A percentile compares a stretch with the other conserved stretches of the same genome.
These are phyloP conservation scores for Lactarius trivialis DNA, from an alignment of 768 basidiomycete genomes.

Conservation along the genomic window DNA sequence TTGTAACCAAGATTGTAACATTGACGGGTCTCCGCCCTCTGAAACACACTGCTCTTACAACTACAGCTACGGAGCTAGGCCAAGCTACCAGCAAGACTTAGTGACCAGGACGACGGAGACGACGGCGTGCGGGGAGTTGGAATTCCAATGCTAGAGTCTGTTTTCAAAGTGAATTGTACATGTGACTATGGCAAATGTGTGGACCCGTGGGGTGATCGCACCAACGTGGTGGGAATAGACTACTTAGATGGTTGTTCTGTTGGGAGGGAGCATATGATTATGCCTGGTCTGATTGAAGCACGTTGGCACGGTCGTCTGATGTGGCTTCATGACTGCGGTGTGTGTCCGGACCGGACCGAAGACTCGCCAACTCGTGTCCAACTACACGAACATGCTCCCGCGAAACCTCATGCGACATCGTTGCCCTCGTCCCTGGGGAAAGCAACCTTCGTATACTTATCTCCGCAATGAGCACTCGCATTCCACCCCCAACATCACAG, in stretches of 20 bases:
- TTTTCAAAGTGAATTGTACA: neutral
- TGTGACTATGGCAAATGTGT: neutral
- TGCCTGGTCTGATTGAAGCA: too few relatives aligned
- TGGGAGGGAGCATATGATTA: too few relatives aligned
- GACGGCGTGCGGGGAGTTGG: neutral
- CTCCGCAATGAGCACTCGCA: conserved; percentile 2
- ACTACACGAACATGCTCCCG: conserved; percentile 3
- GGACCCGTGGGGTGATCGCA: neutral
- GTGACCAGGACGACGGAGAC: neutral
- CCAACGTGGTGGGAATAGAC: neutral
- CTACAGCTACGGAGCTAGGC: neutral
- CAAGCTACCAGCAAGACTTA: neutral
- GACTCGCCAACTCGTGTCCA: too few relatives aligned
- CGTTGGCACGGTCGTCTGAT: neutral
- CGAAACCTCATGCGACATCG: conserved; percentile 8
- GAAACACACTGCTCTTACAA: neutral
- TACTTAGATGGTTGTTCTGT: neutral
- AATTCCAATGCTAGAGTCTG: neutral
- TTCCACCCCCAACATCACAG: neutral
- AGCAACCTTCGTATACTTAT: conserved; percentile 1
- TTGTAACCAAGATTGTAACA: neutral
- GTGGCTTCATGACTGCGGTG: too few relatives aligned
- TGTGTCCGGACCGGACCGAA: neutral
- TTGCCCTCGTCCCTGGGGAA: conserved; percentile 2
- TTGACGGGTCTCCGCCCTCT: neutral